phyloP scores from a whole-genome alignment of 129 eudicot genomes.

The Artemisia argyi region DNA sequence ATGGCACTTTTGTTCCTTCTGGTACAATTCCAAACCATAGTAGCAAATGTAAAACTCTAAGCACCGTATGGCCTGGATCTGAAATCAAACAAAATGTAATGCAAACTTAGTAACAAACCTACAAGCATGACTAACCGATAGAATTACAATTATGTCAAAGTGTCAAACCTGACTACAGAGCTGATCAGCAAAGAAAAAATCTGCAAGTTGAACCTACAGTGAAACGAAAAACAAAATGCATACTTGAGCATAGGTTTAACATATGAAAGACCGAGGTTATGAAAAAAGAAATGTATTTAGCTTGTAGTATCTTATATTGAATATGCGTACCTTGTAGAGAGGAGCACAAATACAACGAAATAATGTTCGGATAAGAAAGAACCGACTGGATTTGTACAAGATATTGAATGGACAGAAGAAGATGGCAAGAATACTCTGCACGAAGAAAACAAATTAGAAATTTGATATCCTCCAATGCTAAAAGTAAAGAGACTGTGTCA shows the following conservation, averaged over 20 bases:
- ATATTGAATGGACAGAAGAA: conserved; percentile 66
- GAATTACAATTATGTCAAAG: conserved; percentile 15
- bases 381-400: conserved; percentile 78
- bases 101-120: conserved; percentile 1
- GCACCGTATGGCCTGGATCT: conserved; percentile 80
- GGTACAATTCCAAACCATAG: conserved; percentile 45
- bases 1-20: conserved; percentile 46
- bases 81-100: conserved; percentile 27
- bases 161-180: conserved; percentile 71
- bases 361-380: conserved; percentile 47
- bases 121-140: neutral
- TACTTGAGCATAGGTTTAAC: conserved; percentile 6
- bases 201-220: conserved; percentile 69
- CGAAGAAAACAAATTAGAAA: conserved; percentile 9
- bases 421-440: conserved; percentile 61
- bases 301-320: conserved; percentile 6
- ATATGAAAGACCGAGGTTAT: neutral
- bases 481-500: conserved; percentile 8
- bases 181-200: conserved; percentile 89
- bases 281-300: neutral
- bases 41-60: conserved; percentile 75
- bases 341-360: conserved; percentile 84
- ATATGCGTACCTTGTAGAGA: conserved; percentile 58
- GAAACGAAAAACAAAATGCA: conserved; percentile 3
- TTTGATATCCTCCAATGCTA: neutral